phyloP scores from a whole-genome alignment of 192 early-diverging fungal species.

The Coemansia sp. region DNA sequence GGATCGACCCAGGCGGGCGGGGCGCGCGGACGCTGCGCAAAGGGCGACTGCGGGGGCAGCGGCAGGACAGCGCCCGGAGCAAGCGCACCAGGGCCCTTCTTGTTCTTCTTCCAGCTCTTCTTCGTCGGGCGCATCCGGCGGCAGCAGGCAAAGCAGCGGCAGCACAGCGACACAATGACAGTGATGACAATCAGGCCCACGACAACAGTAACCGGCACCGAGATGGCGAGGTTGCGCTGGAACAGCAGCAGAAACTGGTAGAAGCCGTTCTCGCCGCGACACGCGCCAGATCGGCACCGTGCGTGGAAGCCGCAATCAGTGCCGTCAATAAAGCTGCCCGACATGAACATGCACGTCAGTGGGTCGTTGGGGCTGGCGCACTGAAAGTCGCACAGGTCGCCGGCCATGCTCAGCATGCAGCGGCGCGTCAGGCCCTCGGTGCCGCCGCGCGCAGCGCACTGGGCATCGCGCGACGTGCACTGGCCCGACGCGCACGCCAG shows the following conservation, averaged over 20 bases:
- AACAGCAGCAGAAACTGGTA: constrained; percentile 58
- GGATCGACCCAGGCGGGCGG: constrained; percentile 29
- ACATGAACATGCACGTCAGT: constrained; percentile 59
- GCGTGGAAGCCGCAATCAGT: constrained; percentile 68
- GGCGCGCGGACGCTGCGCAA: background rate
- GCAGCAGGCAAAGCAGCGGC: constrained; percentile 53
- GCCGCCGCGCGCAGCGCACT: constrained; percentile 65
- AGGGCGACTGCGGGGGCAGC: constrained; percentile 11
- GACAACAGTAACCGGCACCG: constrained; percentile 55
- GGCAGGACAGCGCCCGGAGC: background rate
- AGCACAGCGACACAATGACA: constrained; percentile 35
- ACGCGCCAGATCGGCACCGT: constrained; percentile 60
- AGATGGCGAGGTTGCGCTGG: constrained; percentile 57
- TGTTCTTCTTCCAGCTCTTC: too few relatives aligned
- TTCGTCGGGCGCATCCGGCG: constrained; percentile 18
- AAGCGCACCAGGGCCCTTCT: background rate
- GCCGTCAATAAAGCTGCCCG: constrained; percentile 70
- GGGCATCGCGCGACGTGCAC: constrained; percentile 74
- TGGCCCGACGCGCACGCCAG: constrained; percentile 69
- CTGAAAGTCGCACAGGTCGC: constrained; percentile 63
- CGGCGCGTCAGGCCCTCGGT: constrained; percentile 56
- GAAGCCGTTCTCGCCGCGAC: constrained; percentile 61
- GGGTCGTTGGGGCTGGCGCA: constrained; percentile 61
- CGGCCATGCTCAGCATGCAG: constrained; percentile 59
- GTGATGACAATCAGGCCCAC: constrained; percentile 41